Base-by-base conservation (phyloP, 352 stramenopile species). In the Pythium dissimile region DNA sequence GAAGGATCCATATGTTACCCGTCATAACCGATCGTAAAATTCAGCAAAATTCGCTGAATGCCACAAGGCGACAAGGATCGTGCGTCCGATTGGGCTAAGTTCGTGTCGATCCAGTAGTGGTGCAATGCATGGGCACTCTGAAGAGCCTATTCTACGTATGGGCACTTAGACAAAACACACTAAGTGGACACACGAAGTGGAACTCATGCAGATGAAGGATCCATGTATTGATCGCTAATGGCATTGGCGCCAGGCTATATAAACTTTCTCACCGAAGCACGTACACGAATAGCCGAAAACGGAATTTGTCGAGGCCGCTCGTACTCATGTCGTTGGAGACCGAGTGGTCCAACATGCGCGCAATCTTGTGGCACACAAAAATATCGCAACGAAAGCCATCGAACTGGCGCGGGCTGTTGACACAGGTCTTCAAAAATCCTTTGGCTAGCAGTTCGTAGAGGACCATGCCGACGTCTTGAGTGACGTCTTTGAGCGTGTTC, bases 291-390 rank as follows among this genome's bases (percentile, higher is more conserved):
- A 61, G 43, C 5, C 43, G 42, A 28, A 53, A 61, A 11, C 43
- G 42, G 21, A 61, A 45, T 2, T 53, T 52, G 12, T 20, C 18
- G 3, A 53, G 11, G 16, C 43, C 53, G n/a, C 9, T 53, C 11
- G 13, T 16, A 23, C 28, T 46, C 2, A 61, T 41, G 42, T 61
- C 53, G 41, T 61, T 43, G 2, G 43, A 53, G 42, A 46, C n/a
- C 2, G 30, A 31, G 18, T 39, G 15, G 31, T 47, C 53, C 7
- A 61, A 15, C 18, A 27, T 30, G 28, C 20, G 13, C 12, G 32
- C 32, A 32, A 61, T 47, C 41, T 61, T 61, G 41, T 53, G 42
- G 53, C 53, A 61, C 3, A 61, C 32, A 20, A 61, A 61, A 8
- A 52, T 31, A n/a, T 15, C 53, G 23, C 53, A 61, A 13, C 53